These are phyloP conservation scores for Eimeria sp. DNA, from an alignment of 169 alveolate genomes.

Conservation along the genomic window DNA sequence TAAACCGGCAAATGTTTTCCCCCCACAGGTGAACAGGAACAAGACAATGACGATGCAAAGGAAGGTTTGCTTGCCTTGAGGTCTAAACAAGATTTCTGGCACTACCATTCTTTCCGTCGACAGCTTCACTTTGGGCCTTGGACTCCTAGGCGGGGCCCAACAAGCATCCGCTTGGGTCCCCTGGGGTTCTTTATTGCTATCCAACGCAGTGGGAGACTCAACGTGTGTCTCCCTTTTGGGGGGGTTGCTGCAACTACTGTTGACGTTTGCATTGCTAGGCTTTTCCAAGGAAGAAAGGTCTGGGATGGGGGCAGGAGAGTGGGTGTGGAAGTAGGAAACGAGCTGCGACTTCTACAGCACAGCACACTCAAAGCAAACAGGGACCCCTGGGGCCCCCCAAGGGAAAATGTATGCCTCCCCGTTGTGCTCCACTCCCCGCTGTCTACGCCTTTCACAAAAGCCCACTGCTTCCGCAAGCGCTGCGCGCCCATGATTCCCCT, in stretches of 20 bases:
- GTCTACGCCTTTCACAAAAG: not conserved
- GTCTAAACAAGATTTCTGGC: constrained; percentile 88
- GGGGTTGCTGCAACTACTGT: constrained; percentile 77
- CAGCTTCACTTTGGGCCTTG: constrained; percentile 83
- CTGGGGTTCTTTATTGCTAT: constrained; percentile 39
- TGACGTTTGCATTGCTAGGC: constrained; percentile 18
- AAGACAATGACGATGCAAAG: not conserved
- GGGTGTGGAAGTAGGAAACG: constrained; percentile 50
- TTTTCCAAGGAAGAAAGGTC: constrained; percentile 27
- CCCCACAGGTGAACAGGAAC: not conserved
- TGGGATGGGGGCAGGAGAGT: constrained; percentile 71
- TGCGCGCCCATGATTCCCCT: not conserved
- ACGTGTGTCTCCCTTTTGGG: constrained; percentile 70
- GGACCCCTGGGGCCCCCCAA: not conserved
- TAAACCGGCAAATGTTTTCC: not conserved
- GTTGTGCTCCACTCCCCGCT: not conserved
- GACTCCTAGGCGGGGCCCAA: constrained; percentile 57
- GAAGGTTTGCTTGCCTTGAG: constrained; percentile 81
- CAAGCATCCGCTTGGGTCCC: constrained; percentile 23
- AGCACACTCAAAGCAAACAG: not conserved
- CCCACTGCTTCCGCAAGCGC: not conserved
- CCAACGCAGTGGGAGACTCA: constrained; percentile 53
- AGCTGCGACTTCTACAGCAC: constrained; percentile 49
- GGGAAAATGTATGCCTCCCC: not conserved
- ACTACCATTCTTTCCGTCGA: constrained; percentile 87